phyloP scores from a whole-genome alignment of 2,329 filamentous ascomycete species.

The Claviceps quebecensis region DNA sequence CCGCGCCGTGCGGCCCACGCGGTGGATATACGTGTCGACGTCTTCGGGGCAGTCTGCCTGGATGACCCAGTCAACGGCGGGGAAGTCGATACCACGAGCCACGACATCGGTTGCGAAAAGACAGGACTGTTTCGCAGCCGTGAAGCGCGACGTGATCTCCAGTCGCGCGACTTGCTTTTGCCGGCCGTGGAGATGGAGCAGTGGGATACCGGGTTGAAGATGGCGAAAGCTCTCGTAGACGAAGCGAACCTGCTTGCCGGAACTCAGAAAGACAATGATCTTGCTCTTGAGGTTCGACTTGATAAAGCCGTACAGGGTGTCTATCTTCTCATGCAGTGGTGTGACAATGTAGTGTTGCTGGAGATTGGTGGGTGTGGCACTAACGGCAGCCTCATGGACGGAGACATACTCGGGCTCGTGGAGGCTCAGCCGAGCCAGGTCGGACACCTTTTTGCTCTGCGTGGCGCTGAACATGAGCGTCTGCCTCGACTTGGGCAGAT shows the following conservation, averaged over 20 bases:
- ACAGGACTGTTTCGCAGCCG: conserved; percentile 66
- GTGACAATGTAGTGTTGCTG: conserved; percentile 87
- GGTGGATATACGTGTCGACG: conserved; percentile 93
- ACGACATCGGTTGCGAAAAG: conserved; percentile 94
- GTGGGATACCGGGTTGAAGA: conserved; percentile 82
- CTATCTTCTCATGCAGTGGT: conserved; percentile 74
- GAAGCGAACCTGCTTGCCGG: conserved; percentile 91
- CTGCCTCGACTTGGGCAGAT: conserved; percentile 72
- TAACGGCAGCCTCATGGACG: conserved; percentile 69
- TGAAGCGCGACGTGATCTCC: conserved; percentile 77
- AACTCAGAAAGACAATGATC: conserved; percentile 89
- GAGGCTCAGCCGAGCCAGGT: conserved; percentile 76
- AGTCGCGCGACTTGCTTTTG: conserved; percentile 84
- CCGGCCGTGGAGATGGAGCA: conserved; percentile 84
- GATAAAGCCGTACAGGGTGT: conserved; percentile 87
- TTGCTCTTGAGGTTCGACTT: conserved; percentile 83
- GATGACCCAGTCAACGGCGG: conserved; percentile 96
- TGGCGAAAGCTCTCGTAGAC: conserved; percentile 88
- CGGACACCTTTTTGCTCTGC: conserved; percentile 86
- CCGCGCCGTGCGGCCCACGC: conserved; percentile 85
- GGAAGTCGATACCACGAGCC: conserved; percentile 87
- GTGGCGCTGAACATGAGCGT: conserved; percentile 94
- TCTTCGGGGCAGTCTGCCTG: conserved; percentile 96
- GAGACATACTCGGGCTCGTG: conserved; percentile 89
- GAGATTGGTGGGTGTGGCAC: conserved; percentile 69